These are phyloP conservation scores for Gnetum montanum DNA, from an alignment of 75 land plant species.

Conservation along the genomic window DNA sequence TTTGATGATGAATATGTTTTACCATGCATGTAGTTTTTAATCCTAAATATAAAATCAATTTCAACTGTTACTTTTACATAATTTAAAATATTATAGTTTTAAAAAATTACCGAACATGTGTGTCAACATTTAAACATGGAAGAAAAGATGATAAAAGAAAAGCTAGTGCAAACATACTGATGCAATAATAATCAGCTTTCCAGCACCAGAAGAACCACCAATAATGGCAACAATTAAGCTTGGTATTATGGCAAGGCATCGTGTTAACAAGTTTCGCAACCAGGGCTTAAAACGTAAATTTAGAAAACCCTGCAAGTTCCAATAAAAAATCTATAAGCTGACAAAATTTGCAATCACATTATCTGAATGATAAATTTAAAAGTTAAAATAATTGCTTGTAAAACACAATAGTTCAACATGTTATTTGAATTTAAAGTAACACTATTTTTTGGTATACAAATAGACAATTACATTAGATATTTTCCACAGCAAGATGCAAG, in stretches of 20 bases:
- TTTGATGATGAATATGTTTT: too few species aligned
- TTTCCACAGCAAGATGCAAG: too few species aligned
- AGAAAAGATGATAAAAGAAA: too few species aligned
- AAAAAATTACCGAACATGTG: too few species aligned
- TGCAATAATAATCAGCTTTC: conserved; percentile 65
- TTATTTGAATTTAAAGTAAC: neutral
- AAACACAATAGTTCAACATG: neutral
- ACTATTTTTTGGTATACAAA: neutral
- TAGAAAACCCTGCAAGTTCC: conserved; percentile 79
- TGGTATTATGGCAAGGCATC: conserved; percentile 74
- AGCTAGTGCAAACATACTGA: conserved; percentile 32
- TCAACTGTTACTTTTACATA: too few species aligned
- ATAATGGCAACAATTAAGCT: conserved; percentile 73
- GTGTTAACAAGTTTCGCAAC: conserved; percentile 64
- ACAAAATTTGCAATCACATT: too few species aligned
- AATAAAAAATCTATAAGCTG: neutral
- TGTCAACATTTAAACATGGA: too few species aligned
- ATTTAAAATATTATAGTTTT: neutral
- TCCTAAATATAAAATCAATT: too few species aligned
- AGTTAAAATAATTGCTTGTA: neutral
- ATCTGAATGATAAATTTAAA: too few species aligned
- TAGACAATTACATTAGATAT: too few species aligned
- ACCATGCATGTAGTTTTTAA: too few species aligned
- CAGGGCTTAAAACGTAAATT: conserved; percentile 71
- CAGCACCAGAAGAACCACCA: conserved; percentile 88